Conservation (phyloP, 139 green algal species). For the Chloropicon primus region DNA sequence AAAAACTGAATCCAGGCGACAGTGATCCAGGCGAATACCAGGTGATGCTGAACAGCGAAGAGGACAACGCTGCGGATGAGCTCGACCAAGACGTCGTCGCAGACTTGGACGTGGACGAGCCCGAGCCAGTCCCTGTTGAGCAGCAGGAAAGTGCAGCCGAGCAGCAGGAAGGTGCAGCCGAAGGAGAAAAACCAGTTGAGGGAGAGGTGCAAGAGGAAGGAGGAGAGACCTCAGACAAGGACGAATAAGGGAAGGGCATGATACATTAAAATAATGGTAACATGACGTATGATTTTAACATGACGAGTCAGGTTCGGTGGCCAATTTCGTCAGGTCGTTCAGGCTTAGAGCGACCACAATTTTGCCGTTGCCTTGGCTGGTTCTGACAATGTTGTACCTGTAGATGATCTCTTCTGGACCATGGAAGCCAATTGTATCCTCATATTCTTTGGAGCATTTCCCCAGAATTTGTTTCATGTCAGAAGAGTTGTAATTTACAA, state of each 20-base stretch:
- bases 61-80: background rate
- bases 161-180: background rate
- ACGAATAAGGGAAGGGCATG: background rate
- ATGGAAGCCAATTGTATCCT: slow-evolving; percentile 30
- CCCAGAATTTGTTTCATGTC: slow-evolving; percentile 31
- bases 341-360: background rate
- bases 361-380: slow-evolving; percentile 1
- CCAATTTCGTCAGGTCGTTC: background rate
- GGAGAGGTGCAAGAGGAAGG: slow-evolving; percentile 3
- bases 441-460: slow-evolving; percentile 22
- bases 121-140: no score
- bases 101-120: background rate
- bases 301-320: background rate
- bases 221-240: background rate
- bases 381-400: slow-evolving; percentile 43
- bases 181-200: background rate
- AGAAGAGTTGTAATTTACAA: slow-evolving; percentile 58
- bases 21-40: background rate
- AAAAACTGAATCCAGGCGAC: background rate
- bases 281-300: background rate
- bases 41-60: background rate
- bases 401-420: slow-evolving; percentile 46
- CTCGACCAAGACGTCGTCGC: background rate
- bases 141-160: background rate
- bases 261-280: slow-evolving; percentile 1